Conservation (phyloP, 345 rosid species). For the Rhodamnia argentea region DNA sequence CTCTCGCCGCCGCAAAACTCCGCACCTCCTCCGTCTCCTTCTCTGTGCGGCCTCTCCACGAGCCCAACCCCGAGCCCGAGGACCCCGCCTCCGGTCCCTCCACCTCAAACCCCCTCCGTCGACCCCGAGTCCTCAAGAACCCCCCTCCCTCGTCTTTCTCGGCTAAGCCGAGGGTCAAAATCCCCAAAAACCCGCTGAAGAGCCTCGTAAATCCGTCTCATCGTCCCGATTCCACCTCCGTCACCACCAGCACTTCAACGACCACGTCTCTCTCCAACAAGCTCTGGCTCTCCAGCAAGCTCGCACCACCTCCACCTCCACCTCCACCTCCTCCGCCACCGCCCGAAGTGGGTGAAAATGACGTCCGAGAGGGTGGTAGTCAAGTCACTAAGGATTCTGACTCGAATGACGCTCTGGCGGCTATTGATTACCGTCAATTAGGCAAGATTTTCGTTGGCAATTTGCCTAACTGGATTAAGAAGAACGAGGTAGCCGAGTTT, state of each 20-base stretch:
- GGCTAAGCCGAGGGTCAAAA: slow-evolving; percentile 9
- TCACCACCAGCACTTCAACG: not conserved
- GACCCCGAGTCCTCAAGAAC: slow-evolving; percentile 33
- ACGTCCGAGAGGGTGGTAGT: slow-evolving; percentile 6
- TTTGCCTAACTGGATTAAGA: slow-evolving; percentile 79
- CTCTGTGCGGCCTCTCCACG: slow-evolving; percentile 32
- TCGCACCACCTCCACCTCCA: slow-evolving; percentile 53
- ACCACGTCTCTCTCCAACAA: slow-evolving; percentile 30
- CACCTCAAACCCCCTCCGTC: slow-evolving; percentile 32
- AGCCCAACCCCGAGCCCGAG: slow-evolving; percentile 6
- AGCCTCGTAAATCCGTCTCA: slow-evolving; percentile 14
- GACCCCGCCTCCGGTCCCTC: slow-evolving; percentile 13
- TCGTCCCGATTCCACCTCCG: slow-evolving; percentile 13
- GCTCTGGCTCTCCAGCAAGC: slow-evolving; percentile 71
- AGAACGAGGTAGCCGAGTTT: slow-evolving; percentile 52
- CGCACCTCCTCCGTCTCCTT: slow-evolving; percentile 18
- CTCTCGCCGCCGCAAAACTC: not conserved
- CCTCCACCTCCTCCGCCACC: slow-evolving; percentile 3
- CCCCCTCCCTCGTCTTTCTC: slow-evolving; percentile 1
- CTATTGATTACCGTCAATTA: slow-evolving; percentile 41
- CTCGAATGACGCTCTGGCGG: not conserved
- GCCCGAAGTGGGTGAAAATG: not conserved
- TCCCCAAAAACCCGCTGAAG: slow-evolving; percentile 52
- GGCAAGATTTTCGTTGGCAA: slow-evolving; percentile 91
- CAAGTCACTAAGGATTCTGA: slow-evolving; percentile 2